Conservation (phyloP, 331 rosid genomes). For the Quercus lobata region DNA sequence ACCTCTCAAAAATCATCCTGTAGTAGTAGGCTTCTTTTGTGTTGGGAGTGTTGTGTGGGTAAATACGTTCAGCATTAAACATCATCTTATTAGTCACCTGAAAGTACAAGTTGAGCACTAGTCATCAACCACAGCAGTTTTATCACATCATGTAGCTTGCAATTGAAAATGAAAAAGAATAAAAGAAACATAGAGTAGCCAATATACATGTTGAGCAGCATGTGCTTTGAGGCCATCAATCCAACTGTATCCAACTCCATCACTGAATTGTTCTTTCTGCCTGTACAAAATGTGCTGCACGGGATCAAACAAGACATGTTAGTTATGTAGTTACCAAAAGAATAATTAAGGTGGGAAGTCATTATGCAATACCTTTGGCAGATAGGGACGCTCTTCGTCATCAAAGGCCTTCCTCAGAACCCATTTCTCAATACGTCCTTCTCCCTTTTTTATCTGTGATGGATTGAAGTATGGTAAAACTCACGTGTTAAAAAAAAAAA, state of each 20-base stretch:
- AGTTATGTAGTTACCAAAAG: neutral
- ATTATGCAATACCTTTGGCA: constrained; percentile 62
- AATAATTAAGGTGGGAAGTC: neutral
- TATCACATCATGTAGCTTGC: too few relatives aligned
- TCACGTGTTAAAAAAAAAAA: neutral
- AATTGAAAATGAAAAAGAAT: neutral
- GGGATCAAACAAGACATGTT: constrained; percentile 19
- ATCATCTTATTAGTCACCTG: constrained; percentile 92
- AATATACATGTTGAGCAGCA: constrained; percentile 68
- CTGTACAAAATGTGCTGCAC: constrained; percentile 85
- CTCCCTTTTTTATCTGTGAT: constrained; percentile 63
- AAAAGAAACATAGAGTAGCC: neutral
- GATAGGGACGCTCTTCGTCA: constrained; percentile 78
- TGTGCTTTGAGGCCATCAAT: constrained; percentile 93
- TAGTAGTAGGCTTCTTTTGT: constrained; percentile 89
- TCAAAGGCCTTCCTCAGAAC: constrained; percentile 86
- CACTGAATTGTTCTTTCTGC: constrained; percentile 97
- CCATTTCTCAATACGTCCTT: constrained; percentile 90
- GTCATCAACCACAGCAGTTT: constrained; percentile 3
- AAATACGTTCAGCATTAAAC: constrained; percentile 68
- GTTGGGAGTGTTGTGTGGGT: constrained; percentile 82
- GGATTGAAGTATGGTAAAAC: neutral
- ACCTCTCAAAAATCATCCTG: constrained; percentile 94
- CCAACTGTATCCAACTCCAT: constrained; percentile 99
- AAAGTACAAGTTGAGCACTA: constrained; percentile 1